Base-by-base conservation (phyloP, 345 rosid genomes). In the Iberis pinnata region DNA sequence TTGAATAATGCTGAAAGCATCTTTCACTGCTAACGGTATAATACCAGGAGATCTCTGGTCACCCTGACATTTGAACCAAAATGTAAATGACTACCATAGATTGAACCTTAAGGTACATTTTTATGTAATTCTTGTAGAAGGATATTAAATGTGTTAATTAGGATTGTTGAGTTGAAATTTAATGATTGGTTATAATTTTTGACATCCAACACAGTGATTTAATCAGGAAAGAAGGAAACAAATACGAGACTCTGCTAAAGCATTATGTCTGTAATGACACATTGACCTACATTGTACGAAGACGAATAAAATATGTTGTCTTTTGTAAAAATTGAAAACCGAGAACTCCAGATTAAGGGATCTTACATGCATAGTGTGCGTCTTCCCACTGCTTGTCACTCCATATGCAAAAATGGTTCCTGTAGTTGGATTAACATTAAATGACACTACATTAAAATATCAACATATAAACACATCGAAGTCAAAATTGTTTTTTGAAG, bases 11-110 rank as follows among this genome's bases (percentile, higher is more conserved):
- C 90, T 78, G 79, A 92, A 92, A 66, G 82, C 95, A 73, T 92
- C 98, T 71, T 92, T 92, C 68, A 92, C 97, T 15, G 98, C 97
- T 56, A 92, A 58, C 4, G 98, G 94, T 69, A 88, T 92, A 38
- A 85, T 88, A 60, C 98, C 98, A 47, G 98, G 98, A 53, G 98
- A 92, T 78, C 98, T 92, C 69, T 92, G 98, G 80, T 88, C 97
- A 70, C 98, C 98, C 98, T 92, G 90, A 60, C 75, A 78, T 70
- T 67, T 44, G 43, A 6, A 67, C 61, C 14, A 27, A 53, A 60
- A n/a, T n/a, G n/a, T n/a, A n/a, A n/a, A n/a, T n/a, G n/a, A n/a
- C n/a, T n/a, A n/a, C n/a, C n/a, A n/a, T n/a, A n/a, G n/a, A n/a
- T n/a, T n/a, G n/a, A n/a, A n/a, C n/a, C n/a, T n/a, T n/a, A n/a